phyloP scores from a whole-genome alignment of 371 early-diverging fungal species.

The Mucor ambiguus region DNA sequence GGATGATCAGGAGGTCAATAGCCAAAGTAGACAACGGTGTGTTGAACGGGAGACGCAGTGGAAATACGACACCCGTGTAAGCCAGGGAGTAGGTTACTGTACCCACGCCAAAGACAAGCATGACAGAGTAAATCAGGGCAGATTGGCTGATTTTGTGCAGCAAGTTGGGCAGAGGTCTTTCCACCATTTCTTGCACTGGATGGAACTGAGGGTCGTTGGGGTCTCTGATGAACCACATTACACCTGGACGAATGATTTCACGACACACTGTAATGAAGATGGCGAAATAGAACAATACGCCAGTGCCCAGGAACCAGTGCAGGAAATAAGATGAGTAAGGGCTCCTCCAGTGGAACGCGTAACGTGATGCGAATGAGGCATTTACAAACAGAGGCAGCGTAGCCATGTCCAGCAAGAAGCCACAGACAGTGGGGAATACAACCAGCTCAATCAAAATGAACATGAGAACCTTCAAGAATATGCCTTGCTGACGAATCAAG shows the following conservation, averaged over 20 bases:
- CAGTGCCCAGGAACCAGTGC: slow-evolving; percentile 93
- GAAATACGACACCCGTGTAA: slow-evolving; percentile 47
- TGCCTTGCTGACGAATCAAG: slow-evolving; percentile 61
- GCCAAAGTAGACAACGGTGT: slow-evolving; percentile 49
- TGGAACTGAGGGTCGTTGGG: slow-evolving; percentile 94
- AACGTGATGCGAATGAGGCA: slow-evolving; percentile 61
- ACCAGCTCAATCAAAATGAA: slow-evolving; percentile 87
- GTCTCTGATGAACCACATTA: slow-evolving; percentile 96
- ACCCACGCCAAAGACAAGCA: slow-evolving; percentile 75
- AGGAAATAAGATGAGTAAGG: slow-evolving; percentile 76
- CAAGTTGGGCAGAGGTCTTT: slow-evolving; percentile 73
- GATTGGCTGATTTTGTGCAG: slow-evolving; percentile 80
- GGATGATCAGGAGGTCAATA: slow-evolving; percentile 74
- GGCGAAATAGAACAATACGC: slow-evolving; percentile 92
- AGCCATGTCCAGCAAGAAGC: slow-evolving; percentile 82
- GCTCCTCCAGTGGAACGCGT: slow-evolving; percentile 57
- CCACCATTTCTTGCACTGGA: slow-evolving; percentile 89
- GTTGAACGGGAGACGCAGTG: slow-evolving; percentile 55
- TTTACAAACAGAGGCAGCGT: slow-evolving; percentile 77
- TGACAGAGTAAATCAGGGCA: slow-evolving; percentile 75
- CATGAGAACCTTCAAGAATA: slow-evolving; percentile 69
- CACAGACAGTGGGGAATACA: slow-evolving; percentile 87
- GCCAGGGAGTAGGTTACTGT: slow-evolving; percentile 53
- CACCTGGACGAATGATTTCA: slow-evolving; percentile 85
- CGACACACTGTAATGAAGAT: slow-evolving; percentile 81